Conservation (phyloP, 371 early-diverging fungal genomes). For the Globomyces sp. region DNA sequence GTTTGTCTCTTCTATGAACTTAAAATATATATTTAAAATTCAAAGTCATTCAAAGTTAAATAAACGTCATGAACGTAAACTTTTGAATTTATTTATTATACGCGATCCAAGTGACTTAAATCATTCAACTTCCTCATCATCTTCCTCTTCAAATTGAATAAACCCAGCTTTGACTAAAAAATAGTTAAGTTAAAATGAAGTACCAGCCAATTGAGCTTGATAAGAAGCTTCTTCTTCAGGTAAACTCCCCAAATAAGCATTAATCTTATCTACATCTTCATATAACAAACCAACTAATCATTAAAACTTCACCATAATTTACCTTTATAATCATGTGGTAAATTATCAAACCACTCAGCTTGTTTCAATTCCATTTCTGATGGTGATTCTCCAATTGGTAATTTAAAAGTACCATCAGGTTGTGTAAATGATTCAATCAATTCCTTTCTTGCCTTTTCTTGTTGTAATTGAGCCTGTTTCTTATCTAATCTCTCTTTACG, state of each 20-base stretch:
- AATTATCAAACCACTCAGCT: constrained; percentile 62
- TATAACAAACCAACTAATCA: constrained; percentile 63
- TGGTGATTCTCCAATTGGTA: constrained; percentile 48
- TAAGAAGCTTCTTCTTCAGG: constrained; percentile 67
- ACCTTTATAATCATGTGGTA: constrained; percentile 72
- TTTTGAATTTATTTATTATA: too few relatives aligned
- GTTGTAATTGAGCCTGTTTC: constrained; percentile 30
- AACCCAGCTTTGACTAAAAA: constrained; percentile 1
- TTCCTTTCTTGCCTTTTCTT: constrained; percentile 29
- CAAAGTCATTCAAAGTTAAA: too few relatives aligned
- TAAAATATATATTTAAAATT: too few relatives aligned
- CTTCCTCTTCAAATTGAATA: constrained; percentile 21
- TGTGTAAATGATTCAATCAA: constrained; percentile 33
- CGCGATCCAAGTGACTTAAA: background rate
- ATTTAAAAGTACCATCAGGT: constrained; percentile 41
- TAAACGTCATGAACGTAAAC: too few relatives aligned
- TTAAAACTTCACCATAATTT: background rate
- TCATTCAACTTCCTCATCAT: constrained; percentile 3
- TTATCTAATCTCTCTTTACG: constrained; percentile 38
- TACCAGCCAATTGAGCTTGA: constrained; percentile 6
- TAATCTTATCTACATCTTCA: constrained; percentile 76
- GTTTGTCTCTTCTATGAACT: too few relatives aligned
- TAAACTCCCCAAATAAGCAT: constrained; percentile 67
- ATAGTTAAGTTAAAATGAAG: too few relatives aligned
- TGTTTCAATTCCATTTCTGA: constrained; percentile 64